Conservation (phyloP, 2,329 filamentous ascomycete genomes). For the Fusarium tuaranense region DNA sequence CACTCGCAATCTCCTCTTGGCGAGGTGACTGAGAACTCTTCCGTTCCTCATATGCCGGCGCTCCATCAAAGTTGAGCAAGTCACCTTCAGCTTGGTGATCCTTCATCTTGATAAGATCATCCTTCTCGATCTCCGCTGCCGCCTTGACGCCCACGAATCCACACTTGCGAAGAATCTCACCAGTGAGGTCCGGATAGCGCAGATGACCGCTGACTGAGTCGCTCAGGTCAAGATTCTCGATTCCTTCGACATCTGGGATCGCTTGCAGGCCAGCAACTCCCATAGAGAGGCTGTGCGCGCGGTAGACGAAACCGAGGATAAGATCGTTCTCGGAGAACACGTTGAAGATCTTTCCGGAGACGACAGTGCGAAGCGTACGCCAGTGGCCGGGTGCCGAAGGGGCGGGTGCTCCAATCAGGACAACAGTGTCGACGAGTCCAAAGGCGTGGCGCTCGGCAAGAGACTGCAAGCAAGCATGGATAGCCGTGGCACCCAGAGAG, state of each 20-base stretch:
- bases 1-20: conserved; percentile 36
- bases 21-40: conserved; percentile 23
- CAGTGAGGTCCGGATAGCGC: conserved; percentile 63
- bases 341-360: conserved; percentile 86
- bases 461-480: conserved; percentile 82
- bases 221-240: conserved; percentile 68
- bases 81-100: conserved; percentile 49
- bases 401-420: conserved; percentile 84
- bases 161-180: conserved; percentile 64
- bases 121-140: conserved; percentile 61
- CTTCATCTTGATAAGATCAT: conserved; percentile 62
- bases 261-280: conserved; percentile 87
- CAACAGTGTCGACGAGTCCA: conserved; percentile 84
- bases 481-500: conserved; percentile 82
- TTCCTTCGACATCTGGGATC: conserved; percentile 73
- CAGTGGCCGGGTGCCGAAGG: conserved; percentile 80
- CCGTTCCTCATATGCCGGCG: conserved; percentile 10
- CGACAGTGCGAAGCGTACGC: conserved; percentile 81
- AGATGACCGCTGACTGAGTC: conserved; percentile 65
- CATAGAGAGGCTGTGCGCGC: conserved; percentile 83
- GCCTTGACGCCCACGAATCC: conserved; percentile 62
- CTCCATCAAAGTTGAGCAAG: conserved; percentile 47
- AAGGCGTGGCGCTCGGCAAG: conserved; percentile 84
- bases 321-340: conserved; percentile 90
- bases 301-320: conserved; percentile 88